Base-by-base conservation (phyloP, 2,329 filamentous ascomycete species). In the Aspergillus awamori region DNA sequence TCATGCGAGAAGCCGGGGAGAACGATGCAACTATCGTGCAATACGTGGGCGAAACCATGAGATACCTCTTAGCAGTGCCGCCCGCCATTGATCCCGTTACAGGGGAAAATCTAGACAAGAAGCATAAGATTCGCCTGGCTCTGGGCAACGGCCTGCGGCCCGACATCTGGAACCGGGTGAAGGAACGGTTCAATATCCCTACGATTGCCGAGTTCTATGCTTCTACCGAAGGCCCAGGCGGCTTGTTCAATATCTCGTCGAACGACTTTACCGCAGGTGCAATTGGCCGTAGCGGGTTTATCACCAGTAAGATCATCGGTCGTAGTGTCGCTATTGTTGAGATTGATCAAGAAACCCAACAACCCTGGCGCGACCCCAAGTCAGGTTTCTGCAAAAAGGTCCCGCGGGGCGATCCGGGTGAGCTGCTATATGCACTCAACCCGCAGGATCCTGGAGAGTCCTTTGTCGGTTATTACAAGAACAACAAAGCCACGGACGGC, bases 71-170 rank as follows among this genome's bases (percentile, higher is more conserved):
- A 10, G 83, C 89, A 0, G 86, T 87, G 0, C 85, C 83, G 3
- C 79, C 89, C 2, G 82, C 89, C 58, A 74, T 81, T 26, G 87
- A 92, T 66, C 82, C 87, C 0, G 73, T 72, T 6, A 91, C 88
- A 0, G 88, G 88, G 20, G 85, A 89, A 70, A 82, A 85, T 63
- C 81, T 92, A 38, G 93, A 96, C 75, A 85, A 83, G 67, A 84
- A 87, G 65, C 89, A 96, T 79, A 83, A 81, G 0, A 85, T 96
- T n/a, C 86, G 87, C 5, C 69, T 89, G 3, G 92, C 91, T 0
- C 91, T 94, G 65, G 93, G 93, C 20, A 97, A 97, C 71, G 93
- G 93, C 2, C 81, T 96, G 20, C 85, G 93, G 0, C 92, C 92
- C 0, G 92, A 96, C 69, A 86, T 96, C 36, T 97, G 93, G 93